These are phyloP conservation scores for Globisporangium takayamanum DNA, from an alignment of 352 stramenopile genomes.

Conservation along the genomic window DNA sequence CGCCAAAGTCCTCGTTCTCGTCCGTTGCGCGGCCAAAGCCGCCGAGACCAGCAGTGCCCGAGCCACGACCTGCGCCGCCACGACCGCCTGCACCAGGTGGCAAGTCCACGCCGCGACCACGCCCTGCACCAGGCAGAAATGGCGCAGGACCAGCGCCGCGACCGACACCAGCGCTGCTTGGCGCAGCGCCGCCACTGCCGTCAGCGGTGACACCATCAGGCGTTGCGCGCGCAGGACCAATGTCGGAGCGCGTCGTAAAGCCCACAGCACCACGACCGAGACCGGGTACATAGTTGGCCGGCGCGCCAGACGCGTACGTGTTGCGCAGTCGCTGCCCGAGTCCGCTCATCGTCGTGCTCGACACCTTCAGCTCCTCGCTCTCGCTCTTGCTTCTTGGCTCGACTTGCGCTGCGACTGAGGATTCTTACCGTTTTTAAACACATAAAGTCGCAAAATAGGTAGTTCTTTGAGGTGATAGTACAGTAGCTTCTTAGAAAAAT, in stretches of 20 bases:
- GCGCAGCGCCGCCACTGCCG: slow-evolving; percentile 12
- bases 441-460: too few relatives aligned
- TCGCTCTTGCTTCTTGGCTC: too few relatives aligned
- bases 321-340: slow-evolving; percentile 64
- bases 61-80: slow-evolving; percentile 52
- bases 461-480: too few relatives aligned
- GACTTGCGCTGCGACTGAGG: too few relatives aligned
- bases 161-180: background rate
- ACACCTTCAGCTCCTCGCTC: too few relatives aligned
- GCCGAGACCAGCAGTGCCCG: slow-evolving; percentile 71
- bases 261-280: slow-evolving; percentile 93
- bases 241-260: slow-evolving; percentile 97
- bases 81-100: slow-evolving; percentile 4
- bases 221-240: slow-evolving; percentile 85
- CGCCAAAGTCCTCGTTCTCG: slow-evolving; percentile 80
- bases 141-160: slow-evolving; percentile 42
- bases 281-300: slow-evolving; percentile 94
- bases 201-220: slow-evolving; percentile 25
- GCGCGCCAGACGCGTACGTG: slow-evolving; percentile 85
- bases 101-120: slow-evolving; percentile 58
- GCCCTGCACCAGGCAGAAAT: slow-evolving; percentile 80
- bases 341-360: slow-evolving; percentile 44
- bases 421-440: too few relatives aligned
- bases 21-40: slow-evolving; percentile 83
- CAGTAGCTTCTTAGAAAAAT: too few relatives aligned